Conservation (phyloP, 176 grass and related monocot species). For the Avena insularis region DNA sequence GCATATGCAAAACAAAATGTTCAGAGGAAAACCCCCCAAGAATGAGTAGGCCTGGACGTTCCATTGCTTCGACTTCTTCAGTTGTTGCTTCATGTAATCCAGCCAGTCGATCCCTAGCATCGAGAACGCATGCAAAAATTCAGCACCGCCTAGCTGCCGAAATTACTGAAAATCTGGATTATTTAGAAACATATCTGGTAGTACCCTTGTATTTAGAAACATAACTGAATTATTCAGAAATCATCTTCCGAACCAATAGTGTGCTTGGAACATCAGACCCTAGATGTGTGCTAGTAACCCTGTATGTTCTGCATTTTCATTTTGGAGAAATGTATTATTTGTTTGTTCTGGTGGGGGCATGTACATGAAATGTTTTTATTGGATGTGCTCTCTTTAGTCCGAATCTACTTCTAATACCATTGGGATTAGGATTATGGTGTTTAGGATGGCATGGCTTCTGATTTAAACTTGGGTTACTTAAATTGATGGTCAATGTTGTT, state of each 20-base stretch:
- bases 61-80: conserved; percentile 93
- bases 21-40: conserved; percentile 22
- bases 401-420: no score
- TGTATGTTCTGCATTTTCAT: not conserved
- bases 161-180: not conserved
- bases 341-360: not conserved
- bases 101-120: conserved; percentile 11
- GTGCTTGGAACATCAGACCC: conserved; percentile 1
- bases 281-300: not conserved
- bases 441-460: no score
- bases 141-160: not conserved
- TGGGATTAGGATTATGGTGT: no score
- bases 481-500: no score
- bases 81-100: conserved; percentile 55
- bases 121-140: conserved; percentile 1
- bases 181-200: conserved; percentile 18
- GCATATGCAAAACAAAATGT: conserved; percentile 4
- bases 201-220: no score
- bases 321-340: not conserved
- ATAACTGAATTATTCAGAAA: no score
- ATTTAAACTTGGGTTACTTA: no score
- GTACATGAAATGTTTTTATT: not conserved
- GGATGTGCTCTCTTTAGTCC: no score
- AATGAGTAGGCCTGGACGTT: conserved; percentile 95
- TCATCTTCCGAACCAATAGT: not conserved